These are phyloP conservation scores for Rubroshorea leprosula DNA, from an alignment of 345 rosid genomes.

Conservation along the genomic window DNA sequence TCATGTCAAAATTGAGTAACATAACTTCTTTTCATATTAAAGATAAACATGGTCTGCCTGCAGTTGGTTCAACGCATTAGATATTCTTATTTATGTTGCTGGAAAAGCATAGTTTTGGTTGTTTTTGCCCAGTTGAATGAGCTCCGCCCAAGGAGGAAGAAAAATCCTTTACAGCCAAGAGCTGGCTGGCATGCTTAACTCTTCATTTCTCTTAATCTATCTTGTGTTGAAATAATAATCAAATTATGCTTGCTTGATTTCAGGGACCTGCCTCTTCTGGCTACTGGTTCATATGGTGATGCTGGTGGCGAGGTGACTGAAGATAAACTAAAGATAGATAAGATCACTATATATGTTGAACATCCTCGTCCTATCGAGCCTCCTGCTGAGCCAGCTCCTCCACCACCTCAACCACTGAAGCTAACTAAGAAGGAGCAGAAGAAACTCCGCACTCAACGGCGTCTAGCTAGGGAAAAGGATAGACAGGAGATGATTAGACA, in stretches of 20 bases:
- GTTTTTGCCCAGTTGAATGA: no score
- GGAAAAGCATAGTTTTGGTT: not conserved
- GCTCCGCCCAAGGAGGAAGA: not conserved
- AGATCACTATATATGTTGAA: slow-evolving; percentile 71
- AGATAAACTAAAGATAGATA: slow-evolving; percentile 58
- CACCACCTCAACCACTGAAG: slow-evolving; percentile 90
- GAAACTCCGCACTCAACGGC: slow-evolving; percentile 91
- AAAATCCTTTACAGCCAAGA: no score
- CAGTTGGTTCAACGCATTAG: no score
- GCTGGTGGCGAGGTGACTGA: slow-evolving; percentile 33
- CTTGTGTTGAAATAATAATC: not conserved
- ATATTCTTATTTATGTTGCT: not conserved
- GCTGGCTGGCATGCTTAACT: no score
- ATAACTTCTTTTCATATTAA: no score
- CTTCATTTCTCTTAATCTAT: not conserved
- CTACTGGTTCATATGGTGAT: slow-evolving; percentile 47
- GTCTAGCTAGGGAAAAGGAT: slow-evolving; percentile 83
- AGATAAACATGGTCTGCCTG: no score
- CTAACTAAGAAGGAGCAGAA: slow-evolving; percentile 94
- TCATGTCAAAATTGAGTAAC: not conserved
- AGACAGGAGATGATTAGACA: slow-evolving; percentile 97
- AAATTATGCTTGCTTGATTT: slow-evolving; percentile 16
- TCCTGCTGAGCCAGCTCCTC: slow-evolving; percentile 92
- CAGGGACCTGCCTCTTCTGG: slow-evolving; percentile 74
- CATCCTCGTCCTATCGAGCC: slow-evolving; percentile 95